These are phyloP conservation scores for Trypanosoma theileri DNA, from an alignment of 208 protist genomes.

Conservation along the genomic window DNA sequence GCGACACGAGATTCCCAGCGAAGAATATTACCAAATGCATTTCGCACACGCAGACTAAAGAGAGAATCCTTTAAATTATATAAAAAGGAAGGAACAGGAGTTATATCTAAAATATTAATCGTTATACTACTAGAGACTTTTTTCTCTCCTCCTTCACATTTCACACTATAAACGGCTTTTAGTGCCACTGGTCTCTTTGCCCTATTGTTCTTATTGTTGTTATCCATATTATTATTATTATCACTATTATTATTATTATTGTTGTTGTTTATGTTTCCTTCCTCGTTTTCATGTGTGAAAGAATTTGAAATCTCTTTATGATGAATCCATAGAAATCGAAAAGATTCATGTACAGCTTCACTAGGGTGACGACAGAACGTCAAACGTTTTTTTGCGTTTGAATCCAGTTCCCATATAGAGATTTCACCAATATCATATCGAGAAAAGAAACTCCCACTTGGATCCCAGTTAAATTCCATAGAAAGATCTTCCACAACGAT, in stretches of 20 bases:
- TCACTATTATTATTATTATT: neutral
- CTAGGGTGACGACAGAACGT: slow-evolving; percentile 9
- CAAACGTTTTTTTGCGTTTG: neutral
- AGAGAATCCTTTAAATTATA: slow-evolving; percentile 40
- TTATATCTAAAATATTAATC: slow-evolving; percentile 27
- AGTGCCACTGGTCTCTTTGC: slow-evolving; percentile 1
- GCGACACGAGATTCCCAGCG: slow-evolving; percentile 24
- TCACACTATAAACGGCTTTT: neutral
- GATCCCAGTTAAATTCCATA: slow-evolving; percentile 18
- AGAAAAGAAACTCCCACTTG: slow-evolving; percentile 17
- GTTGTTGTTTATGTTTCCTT: neutral
- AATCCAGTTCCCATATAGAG: slow-evolving; percentile 18
- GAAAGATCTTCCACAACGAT: slow-evolving; percentile 14
- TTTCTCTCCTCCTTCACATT: slow-evolving; percentile 1
- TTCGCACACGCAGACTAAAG: slow-evolving; percentile 31
- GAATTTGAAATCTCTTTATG: neutral
- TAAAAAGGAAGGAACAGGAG: slow-evolving; percentile 39
- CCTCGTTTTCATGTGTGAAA: neutral
- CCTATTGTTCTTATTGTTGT: neutral
- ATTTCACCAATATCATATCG: slow-evolving; percentile 8
- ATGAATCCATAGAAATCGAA: slow-evolving; percentile 26
- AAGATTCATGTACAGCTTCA: slow-evolving; percentile 11
- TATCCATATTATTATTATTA: neutral
- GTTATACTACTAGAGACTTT: neutral
- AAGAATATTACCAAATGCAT: slow-evolving; percentile 30